Evolutionary conservation across 2,329 filamentous ascomycete genomes (phyloP).

Genomic region (Cordyceps cicadae): DNA sequence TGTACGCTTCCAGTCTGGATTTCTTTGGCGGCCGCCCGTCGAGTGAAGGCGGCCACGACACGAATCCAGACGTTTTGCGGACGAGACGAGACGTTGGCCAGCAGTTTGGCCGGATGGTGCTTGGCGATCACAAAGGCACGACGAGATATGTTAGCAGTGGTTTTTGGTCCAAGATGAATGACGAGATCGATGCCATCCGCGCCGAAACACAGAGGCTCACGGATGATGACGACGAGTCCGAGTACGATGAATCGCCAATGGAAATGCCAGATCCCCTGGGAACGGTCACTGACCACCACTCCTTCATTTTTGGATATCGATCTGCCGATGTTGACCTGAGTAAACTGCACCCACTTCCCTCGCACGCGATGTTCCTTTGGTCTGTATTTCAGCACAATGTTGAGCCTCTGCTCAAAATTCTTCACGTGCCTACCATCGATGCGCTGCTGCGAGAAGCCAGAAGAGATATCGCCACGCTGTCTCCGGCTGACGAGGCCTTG

Average conservation of each 20-base stretch:
- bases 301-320: constrained; percentile 65
- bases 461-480: constrained; percentile 49
- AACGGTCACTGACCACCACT: constrained; percentile 49
- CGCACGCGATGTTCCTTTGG: constrained; percentile 61
- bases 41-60: constrained; percentile 1
- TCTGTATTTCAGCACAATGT: constrained; percentile 65
- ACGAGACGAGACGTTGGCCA: constrained; percentile 24
- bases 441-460: constrained; percentile 53
- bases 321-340: constrained; percentile 61
- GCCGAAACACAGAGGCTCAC: constrained; percentile 40
- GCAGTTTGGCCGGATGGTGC: constrained; percentile 59
- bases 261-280: constrained; percentile 27
- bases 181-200: constrained; percentile 47
- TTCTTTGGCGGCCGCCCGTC: constrained; percentile 7
- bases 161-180: constrained; percentile 68
- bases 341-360: constrained; percentile 55
- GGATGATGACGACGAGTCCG: constrained; percentile 42
- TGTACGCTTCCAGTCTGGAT: constrained; percentile 8
- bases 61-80: constrained; percentile 21
- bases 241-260: constrained; percentile 50
- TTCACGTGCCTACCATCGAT: constrained; percentile 61
- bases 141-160: constrained; percentile 68
- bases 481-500: constrained; percentile 49
- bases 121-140: constrained; percentile 60
- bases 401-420: constrained; percentile 61